These are phyloP conservation scores for Pugionium dolabratum DNA, from an alignment of 345 rosid species.

Conservation along the genomic window DNA sequence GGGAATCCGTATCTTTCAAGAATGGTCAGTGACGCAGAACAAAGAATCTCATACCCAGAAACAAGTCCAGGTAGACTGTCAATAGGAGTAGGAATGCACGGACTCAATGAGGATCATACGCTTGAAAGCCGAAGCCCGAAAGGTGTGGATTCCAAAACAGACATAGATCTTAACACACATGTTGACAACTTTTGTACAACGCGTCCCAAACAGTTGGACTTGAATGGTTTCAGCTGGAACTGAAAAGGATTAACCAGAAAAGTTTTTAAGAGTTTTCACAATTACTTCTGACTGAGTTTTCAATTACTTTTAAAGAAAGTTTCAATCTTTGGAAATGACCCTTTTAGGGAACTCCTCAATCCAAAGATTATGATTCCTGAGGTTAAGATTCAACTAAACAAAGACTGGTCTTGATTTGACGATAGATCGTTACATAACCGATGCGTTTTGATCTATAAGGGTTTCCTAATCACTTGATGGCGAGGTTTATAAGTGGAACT, in stretches of 20 bases:
- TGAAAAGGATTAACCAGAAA: slow-evolving; percentile 40
- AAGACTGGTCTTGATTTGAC: too few relatives aligned
- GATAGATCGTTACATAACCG: too few relatives aligned
- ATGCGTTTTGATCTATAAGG: too few relatives aligned
- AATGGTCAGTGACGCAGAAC: slow-evolving; percentile 47
- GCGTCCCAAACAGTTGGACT: slow-evolving; percentile 67
- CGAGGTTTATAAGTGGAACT: too few relatives aligned
- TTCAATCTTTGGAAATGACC: background rate
- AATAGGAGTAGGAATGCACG: slow-evolving; percentile 65
- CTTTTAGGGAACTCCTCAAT: slow-evolving; percentile 5
- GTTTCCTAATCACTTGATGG: too few relatives aligned
- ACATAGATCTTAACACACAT: slow-evolving; percentile 73
- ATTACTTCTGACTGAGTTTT: background rate
- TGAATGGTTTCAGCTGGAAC: slow-evolving; percentile 93
- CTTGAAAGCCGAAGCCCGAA: slow-evolving; percentile 42
- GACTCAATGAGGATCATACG: slow-evolving; percentile 39
- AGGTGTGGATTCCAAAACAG: slow-evolving; percentile 22
- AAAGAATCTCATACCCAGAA: slow-evolving; percentile 47
- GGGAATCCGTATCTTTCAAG: slow-evolving; percentile 55
- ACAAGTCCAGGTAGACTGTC: slow-evolving; percentile 55
- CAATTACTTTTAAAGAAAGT: background rate
- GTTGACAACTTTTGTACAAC: slow-evolving; percentile 60
- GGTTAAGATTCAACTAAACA: background rate
- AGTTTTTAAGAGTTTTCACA: background rate
- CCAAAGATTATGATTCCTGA: slow-evolving; percentile 34